Percentiles rank a stretch among this genome's conserved stretches.
Conservation (phyloP, 2,329 filamentous ascomycete genomes). For the Claviceps purpurea region DNA sequence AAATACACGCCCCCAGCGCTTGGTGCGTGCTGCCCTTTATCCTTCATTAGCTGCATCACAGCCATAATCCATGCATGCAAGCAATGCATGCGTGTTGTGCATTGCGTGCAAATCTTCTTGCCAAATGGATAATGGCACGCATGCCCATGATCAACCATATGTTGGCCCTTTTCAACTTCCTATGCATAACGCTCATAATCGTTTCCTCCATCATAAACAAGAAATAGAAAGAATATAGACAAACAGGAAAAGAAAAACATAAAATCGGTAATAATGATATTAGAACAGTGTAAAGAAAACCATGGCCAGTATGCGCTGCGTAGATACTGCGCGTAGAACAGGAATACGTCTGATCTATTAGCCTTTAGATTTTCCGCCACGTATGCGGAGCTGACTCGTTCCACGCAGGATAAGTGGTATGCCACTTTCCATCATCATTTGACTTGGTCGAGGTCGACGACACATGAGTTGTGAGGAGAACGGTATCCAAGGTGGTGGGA, state of each 20-base stretch:
- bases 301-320: neutral
- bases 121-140: neutral
- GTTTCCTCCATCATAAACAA: too few species aligned
- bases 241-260: neutral
- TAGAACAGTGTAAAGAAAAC: neutral
- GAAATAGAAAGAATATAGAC: too few species aligned
- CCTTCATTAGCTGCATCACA: neutral
- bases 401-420: slow-evolving; percentile 31
- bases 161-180: too few species aligned
- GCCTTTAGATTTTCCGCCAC: neutral
- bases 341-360: too few species aligned
- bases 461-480: slow-evolving; percentile 1
- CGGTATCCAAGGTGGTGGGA: slow-evolving; percentile 3
- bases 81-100: too few species aligned
- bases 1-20: slow-evolving; percentile 7
- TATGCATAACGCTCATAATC: too few species aligned
- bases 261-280: neutral
- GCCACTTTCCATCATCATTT: slow-evolving; percentile 32
- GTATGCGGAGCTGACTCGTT: slow-evolving; percentile 21
- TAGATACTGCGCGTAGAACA: too few species aligned
- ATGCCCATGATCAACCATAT: neutral
- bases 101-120: neutral
- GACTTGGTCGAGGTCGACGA: slow-evolving; percentile 14
- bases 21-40: slow-evolving; percentile 8
- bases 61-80: too few species aligned